Percentiles rank a stretch among this genome's conserved stretches.
These are phyloP conservation scores for Tylopilus sp. DNA, from an alignment of 768 basidiomycete species.

Conservation along the genomic window DNA sequence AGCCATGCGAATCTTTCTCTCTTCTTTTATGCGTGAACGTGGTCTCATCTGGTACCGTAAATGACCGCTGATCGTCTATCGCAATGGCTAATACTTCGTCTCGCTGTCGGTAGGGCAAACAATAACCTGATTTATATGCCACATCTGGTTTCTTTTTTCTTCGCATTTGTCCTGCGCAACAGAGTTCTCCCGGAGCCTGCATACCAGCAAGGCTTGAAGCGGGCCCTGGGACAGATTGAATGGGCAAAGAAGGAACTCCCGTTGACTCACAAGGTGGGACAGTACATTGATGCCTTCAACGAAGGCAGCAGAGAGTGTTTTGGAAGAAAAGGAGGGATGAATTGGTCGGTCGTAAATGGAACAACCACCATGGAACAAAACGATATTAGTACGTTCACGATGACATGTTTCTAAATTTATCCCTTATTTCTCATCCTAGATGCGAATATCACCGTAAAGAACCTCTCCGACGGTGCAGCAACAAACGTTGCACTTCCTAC, in stretches of 20 bases:
- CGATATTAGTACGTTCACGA: slow-evolving; percentile 4
- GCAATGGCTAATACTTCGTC: not conserved
- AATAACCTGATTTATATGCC: slow-evolving; percentile 50
- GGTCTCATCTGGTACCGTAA: slow-evolving; percentile 64
- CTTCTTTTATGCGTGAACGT: slow-evolving; percentile 62
- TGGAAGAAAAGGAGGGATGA: slow-evolving; percentile 44
- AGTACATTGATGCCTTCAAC: slow-evolving; percentile 38
- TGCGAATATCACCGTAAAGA: slow-evolving; percentile 14
- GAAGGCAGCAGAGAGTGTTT: slow-evolving; percentile 47
- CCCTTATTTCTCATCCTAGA: slow-evolving; percentile 13
- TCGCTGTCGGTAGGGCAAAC: slow-evolving; percentile 36
- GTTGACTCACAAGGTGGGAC: slow-evolving; percentile 36
- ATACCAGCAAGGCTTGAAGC: slow-evolving; percentile 44
- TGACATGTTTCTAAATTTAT: not conserved
- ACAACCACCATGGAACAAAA: slow-evolving; percentile 3
- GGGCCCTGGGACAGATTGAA: slow-evolving; percentile 43
- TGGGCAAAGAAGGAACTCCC: slow-evolving; percentile 43
- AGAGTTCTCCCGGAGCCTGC: slow-evolving; percentile 47
- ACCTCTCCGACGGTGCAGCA: slow-evolving; percentile 12
- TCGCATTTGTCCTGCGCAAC: slow-evolving; percentile 57
- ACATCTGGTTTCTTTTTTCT: slow-evolving; percentile 54
- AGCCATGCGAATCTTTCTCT: slow-evolving; percentile 61
- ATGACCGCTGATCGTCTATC: not conserved
- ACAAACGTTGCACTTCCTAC: slow-evolving; percentile 21
- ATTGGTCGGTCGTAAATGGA: slow-evolving; percentile 22